Base-by-base conservation (phyloP, 2,329 filamentous ascomycete genomes). In the Sordariomycetes sp. region DNA sequence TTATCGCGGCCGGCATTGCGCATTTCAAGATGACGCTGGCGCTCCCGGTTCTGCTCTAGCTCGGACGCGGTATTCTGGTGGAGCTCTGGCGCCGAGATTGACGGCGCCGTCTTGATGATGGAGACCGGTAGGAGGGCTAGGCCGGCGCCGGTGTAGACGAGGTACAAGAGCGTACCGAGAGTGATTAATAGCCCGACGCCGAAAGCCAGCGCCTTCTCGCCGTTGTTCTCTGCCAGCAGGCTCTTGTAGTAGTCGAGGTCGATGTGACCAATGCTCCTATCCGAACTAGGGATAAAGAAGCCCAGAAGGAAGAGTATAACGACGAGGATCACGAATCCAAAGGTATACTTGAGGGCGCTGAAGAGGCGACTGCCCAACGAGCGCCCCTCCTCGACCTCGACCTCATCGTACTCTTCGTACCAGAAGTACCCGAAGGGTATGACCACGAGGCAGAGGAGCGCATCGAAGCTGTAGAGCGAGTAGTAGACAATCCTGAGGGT, bases 391-490 rank as follows among this genome's bases (percentile, higher is more conserved):
- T 95, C 89, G 36, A 86, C 80, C 60, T 90, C 90, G 22, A 92
- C 85, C 72, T 96, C 90, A 65, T 96, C 92, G 62, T 95, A 95
- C 70, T 55, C 94, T 69, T 99, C 94, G 66, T 95, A 94, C 84
- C 87, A 96, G 69, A 99, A 99, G 74, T 99, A 99, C 53, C 91
- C 87, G 67, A 99, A 99, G 0, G 94, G 94, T 22, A 97, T 87
- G 52, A 96, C 81, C 20, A 97, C 69, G 52, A 99, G 76, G 66
- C 94, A 99, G 12, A 99, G 81, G 6, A 96, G 69, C 1, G 90
- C 89, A 69, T 99, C 94, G 62, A 96, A 75, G 64, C 89, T 94
- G 74, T 97, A 99, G 0, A 99, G 79, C 0, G 84, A 79, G 71
- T 97, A 97, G 74, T 99, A 99, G 58, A 96, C 87, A 59, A 95